Percentiles rank a stretch among this genome's conserved stretches.
phyloP scores from a whole-genome alignment of 139 green algal species.

The Spirogloea muscicola region DNA sequence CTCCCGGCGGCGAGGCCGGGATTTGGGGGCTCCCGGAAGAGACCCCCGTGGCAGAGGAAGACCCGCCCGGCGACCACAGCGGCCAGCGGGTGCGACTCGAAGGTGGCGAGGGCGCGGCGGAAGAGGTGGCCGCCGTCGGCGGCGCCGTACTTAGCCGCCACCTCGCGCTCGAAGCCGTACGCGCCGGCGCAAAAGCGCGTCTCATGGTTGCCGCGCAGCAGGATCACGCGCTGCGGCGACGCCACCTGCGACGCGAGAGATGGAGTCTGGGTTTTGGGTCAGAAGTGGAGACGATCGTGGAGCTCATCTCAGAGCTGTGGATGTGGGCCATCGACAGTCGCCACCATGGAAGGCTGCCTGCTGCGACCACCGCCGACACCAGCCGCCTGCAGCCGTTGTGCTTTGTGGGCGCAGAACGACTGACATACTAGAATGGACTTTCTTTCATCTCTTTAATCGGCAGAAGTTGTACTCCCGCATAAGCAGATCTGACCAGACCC shows the following conservation, averaged over 20 bases:
- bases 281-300: too few relatives aligned
- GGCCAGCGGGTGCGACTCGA: slow-evolving; percentile 50
- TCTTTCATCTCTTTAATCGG: too few relatives aligned
- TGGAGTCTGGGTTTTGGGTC: too few relatives aligned
- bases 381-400: too few relatives aligned
- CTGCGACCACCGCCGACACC: too few relatives aligned
- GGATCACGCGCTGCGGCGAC: slow-evolving; percentile 39
- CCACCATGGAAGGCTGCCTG: too few relatives aligned
- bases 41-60: slow-evolving; percentile 85
- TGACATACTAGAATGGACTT: too few relatives aligned
- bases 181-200: slow-evolving; percentile 70
- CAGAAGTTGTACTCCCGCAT: too few relatives aligned
- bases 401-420: too few relatives aligned
- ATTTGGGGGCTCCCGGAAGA: slow-evolving; percentile 56
- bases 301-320: too few relatives aligned
- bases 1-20: background rate
- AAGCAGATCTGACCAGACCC: too few relatives aligned
- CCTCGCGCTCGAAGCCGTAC: slow-evolving; percentile 75
- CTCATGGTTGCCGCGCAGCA: slow-evolving; percentile 85
- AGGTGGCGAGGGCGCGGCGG: slow-evolving; percentile 37
- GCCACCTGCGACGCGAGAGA: slow-evolving; percentile 19
- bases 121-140: slow-evolving; percentile 25
- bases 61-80: slow-evolving; percentile 62
- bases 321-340: too few relatives aligned
- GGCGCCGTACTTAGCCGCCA: slow-evolving; percentile 56